Evolutionary conservation across 345 rosid species (phyloP), one percentile per base, ranked within the genome.

Genomic region (Hibiscus mutabilis): DNA sequence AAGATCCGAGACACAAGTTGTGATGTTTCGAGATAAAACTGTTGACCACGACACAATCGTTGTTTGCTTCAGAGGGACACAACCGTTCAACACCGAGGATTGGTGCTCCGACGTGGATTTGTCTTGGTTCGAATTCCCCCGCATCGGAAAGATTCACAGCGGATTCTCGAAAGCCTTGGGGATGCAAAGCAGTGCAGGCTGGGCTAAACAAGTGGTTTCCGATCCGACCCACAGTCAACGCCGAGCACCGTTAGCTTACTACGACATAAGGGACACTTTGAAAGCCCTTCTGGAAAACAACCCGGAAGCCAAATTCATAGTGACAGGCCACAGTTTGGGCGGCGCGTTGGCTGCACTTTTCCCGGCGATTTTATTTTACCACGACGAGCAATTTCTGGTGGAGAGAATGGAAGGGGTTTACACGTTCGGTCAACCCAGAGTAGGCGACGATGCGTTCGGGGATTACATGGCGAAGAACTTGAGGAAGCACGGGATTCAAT

Each of bases 141-240:
- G 77, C 44, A 58, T 87, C 46, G 97, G 97, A 14, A 89, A 72
- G 60, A 80, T 89, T 65, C 93, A 92, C 33, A 85, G 89, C 1
- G 97, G 97, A 7, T 89, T 88, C 75, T 82, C 89, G 87, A 89
- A 91, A 79, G 90, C 93, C n/a, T 49, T 91, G 15, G 97, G 97
- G 6, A 80, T 91, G 15, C 97, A 86, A 18, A 81, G 80, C 35
- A 71, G 24, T 68, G 60, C 44, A 3, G 92, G 89, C 6, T 92
- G 91, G 93, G 91, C 96, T 0, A 77, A 79, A 62, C 42, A 83
- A 18, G 56, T 68, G 21, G 46, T 69, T 6, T 22, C 73, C 44
- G 75, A 77, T 72, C 52, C 79, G 5, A 74, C 27, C 0, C 68
- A 12, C 61, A 0, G 61, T 12, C 61, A 2, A 55, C 60, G 79